Conservation (phyloP, 306 rosid species). For the Medicago lupulina region DNA sequence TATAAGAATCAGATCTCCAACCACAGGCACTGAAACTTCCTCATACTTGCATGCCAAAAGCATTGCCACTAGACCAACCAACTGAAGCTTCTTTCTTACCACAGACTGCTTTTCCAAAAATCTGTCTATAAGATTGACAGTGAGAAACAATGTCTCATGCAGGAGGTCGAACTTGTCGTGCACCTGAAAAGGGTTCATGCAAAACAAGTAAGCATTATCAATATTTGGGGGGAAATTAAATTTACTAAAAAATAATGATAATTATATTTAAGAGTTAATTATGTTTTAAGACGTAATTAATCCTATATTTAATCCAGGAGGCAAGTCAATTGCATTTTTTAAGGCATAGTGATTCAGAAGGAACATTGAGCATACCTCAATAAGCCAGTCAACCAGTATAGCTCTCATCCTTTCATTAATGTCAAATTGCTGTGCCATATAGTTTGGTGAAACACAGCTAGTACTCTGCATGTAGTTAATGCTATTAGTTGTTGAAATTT, state of each 20-base stretch:
- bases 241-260: neutral
- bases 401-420: constrained; percentile 96
- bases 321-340: constrained; percentile 38
- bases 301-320: constrained; percentile 1
- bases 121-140: constrained; percentile 80
- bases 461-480: constrained; percentile 56
- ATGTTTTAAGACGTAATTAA: neutral
- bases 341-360: constrained; percentile 34
- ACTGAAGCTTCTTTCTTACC: constrained; percentile 90
- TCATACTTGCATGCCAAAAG: constrained; percentile 98
- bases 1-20: constrained; percentile 84
- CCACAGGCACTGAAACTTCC: constrained; percentile 92
- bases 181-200: constrained; percentile 62
- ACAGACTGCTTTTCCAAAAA: constrained; percentile 69
- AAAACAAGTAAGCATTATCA: constrained; percentile 23
- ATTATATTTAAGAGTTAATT: neutral
- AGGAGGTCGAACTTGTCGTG: constrained; percentile 94
- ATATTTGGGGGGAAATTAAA: neutral
- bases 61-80: constrained; percentile 98
- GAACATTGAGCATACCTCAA: constrained; percentile 66
- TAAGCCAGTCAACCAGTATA: constrained; percentile 95
- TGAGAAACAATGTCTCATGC: constrained; percentile 92
- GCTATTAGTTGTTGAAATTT: constrained; percentile 34
- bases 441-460: constrained; percentile 68
- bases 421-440: constrained; percentile 80